Evolutionary conservation across 78 protist species (phyloP).

Genomic region (Pigoraptor vietnamica): DNA sequence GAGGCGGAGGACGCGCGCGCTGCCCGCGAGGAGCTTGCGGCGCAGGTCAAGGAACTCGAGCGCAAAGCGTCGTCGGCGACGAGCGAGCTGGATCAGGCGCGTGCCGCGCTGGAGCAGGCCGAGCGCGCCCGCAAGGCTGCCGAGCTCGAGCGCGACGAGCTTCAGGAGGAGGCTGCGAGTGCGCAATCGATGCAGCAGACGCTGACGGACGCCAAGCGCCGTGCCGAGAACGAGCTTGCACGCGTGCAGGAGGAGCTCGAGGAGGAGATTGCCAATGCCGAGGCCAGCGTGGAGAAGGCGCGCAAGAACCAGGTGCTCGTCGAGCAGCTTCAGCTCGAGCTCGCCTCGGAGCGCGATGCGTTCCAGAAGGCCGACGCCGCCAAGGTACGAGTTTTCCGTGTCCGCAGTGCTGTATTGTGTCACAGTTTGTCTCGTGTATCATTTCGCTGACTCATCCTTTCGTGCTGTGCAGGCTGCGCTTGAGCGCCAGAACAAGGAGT

Average conservation of each 20-base stretch:
- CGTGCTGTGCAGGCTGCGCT: background rate
- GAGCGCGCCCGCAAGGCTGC: slow-evolving; percentile 27
- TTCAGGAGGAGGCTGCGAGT: background rate
- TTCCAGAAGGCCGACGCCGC: slow-evolving; percentile 7
- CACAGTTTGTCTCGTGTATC: background rate
- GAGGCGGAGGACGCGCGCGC: slow-evolving; percentile 18
- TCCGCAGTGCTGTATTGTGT: background rate
- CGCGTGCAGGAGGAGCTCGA: slow-evolving; percentile 29
- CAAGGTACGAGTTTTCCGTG: background rate
- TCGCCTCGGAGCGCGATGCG: background rate
- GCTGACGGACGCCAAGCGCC: slow-evolving; percentile 18
- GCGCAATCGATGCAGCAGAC: background rate
- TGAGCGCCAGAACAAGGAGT: background rate
- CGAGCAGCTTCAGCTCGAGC: slow-evolving; percentile 22
- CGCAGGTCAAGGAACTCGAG: slow-evolving; percentile 21
- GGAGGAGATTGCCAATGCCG: background rate
- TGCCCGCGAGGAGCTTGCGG: background rate
- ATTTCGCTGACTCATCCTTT: background rate
- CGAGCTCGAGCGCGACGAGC: slow-evolving; percentile 41
- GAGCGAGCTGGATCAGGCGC: background rate
- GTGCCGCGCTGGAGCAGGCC: slow-evolving; percentile 7
- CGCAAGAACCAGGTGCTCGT: background rate
- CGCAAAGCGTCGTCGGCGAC: background rate
- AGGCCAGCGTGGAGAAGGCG: background rate
- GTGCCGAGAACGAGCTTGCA: slow-evolving; percentile 18